These are phyloP conservation scores for Chrysoporthe cubensis DNA, from an alignment of 2,329 filamentous ascomycete species.

Conservation along the genomic window DNA sequence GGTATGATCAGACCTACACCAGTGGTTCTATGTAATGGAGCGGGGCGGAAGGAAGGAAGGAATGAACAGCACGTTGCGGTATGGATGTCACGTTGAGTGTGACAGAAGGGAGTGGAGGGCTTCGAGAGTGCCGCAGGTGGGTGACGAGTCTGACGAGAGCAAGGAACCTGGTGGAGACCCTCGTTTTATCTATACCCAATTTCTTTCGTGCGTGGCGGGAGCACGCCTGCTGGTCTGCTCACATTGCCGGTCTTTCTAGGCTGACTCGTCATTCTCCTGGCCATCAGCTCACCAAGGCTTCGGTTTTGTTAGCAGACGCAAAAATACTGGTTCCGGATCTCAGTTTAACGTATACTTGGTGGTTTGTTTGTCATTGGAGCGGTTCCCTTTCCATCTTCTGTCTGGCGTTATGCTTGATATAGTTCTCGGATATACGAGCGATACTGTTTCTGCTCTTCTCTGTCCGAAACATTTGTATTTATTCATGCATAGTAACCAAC, in stretches of 20 bases:
- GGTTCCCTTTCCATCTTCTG: background rate
- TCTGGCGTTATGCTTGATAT: background rate
- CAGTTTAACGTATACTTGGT: background rate
- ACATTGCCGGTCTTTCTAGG: background rate
- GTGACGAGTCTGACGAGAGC: background rate
- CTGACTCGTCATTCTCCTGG: conserved; percentile 1
- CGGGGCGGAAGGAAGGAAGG: background rate
- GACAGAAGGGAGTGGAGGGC: background rate
- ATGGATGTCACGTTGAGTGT: no score
- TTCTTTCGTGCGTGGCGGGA: conserved; percentile 3
- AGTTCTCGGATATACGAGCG: conserved; percentile 7
- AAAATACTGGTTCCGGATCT: conserved; percentile 2
- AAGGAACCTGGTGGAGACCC: conserved; percentile 4
- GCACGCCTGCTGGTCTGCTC: background rate
- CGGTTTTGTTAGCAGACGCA: background rate
- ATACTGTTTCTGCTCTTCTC: background rate
- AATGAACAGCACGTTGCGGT: background rate
- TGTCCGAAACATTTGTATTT: background rate
- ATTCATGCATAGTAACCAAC: background rate
- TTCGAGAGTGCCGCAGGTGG: background rate
- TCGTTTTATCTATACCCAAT: conserved; percentile 27
- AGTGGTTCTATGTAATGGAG: background rate
- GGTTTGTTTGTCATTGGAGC: background rate
- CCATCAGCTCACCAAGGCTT: background rate
- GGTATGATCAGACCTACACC: background rate